phyloP scores from a whole-genome alignment of 2,329 filamentous ascomycete genomes.

The Dactylonectria estremocensis region DNA sequence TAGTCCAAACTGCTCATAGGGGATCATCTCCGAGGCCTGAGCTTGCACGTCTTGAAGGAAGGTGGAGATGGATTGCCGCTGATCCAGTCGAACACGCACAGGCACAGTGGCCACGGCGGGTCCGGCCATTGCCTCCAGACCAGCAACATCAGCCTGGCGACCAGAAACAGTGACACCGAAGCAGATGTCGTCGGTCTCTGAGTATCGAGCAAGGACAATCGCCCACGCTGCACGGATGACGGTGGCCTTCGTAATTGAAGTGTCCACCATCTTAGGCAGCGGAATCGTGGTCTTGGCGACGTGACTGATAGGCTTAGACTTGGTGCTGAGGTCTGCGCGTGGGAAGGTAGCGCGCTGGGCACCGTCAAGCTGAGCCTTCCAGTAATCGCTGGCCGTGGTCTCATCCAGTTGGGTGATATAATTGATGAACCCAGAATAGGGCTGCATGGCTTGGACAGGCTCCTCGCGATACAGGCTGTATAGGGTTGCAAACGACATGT shows the following conservation, averaged over 20 bases:
- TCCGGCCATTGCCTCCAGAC: conserved; percentile 39
- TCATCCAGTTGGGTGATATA: not conserved
- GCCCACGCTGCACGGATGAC: conserved; percentile 17
- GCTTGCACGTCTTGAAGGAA: conserved; percentile 56
- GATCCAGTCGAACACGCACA: conserved; percentile 46
- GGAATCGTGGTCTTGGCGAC: conserved; percentile 2
- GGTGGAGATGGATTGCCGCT: conserved; percentile 45
- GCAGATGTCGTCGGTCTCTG: conserved; percentile 7
- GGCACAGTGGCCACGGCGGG: conserved; percentile 53
- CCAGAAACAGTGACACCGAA: conserved; percentile 15
- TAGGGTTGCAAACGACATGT: not conserved
- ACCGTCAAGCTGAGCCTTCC: conserved; percentile 13
- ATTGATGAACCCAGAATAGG: conserved; percentile 8
- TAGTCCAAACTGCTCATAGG: conserved; percentile 33
- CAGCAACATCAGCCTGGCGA: conserved; percentile 33
- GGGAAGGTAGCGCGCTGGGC: conserved; percentile 13
- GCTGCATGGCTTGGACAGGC: not conserved
- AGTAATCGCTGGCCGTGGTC: not conserved
- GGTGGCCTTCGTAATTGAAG: conserved; percentile 11
- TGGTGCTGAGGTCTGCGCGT: not conserved
- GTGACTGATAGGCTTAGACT: conserved; percentile 8
- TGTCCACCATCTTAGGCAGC: not conserved
- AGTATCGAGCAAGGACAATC: conserved; percentile 13
- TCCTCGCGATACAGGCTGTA: not conserved
- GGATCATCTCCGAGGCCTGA: conserved; percentile 29